A percentile compares a stretch with the other conserved stretches of the same genome.
These are phyloP conservation scores for Chaetomiaceae sp. DNA, from an alignment of 2,329 filamentous ascomycete species.

Conservation along the genomic window DNA sequence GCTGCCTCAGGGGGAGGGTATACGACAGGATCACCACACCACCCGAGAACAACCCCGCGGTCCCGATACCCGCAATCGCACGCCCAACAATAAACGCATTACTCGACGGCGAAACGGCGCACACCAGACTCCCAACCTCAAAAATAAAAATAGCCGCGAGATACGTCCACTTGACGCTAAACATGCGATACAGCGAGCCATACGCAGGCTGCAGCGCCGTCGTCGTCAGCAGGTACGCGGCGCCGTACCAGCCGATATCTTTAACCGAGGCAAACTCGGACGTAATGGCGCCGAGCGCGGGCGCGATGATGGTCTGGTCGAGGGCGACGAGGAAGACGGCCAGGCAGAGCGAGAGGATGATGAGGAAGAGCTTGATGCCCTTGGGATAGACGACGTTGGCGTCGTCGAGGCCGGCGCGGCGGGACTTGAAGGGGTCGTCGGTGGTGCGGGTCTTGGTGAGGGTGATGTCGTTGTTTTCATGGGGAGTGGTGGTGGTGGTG, in stretches of 20 bases:
- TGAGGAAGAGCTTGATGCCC: slow-evolving; percentile 37
- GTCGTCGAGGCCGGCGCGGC: slow-evolving; percentile 6
- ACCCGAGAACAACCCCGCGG: slow-evolving; percentile 48
- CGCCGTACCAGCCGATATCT: slow-evolving; percentile 52
- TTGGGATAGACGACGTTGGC: slow-evolving; percentile 35
- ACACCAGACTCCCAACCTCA: slow-evolving; percentile 34
- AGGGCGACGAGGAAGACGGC: slow-evolving; percentile 47
- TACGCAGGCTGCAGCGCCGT: slow-evolving; percentile 48
- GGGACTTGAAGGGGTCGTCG: slow-evolving; percentile 3
- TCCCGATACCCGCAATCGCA: slow-evolving; percentile 48
- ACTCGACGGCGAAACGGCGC: slow-evolving; percentile 42
- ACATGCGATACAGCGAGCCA: slow-evolving; percentile 47
- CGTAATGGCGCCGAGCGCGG: slow-evolving; percentile 50
- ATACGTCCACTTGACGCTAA: slow-evolving; percentile 45
- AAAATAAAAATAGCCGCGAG: slow-evolving; percentile 35
- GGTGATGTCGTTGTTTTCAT: no score
- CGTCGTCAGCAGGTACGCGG: slow-evolving; percentile 45
- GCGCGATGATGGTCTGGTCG: slow-evolving; percentile 50
- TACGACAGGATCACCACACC: slow-evolving; percentile 45
- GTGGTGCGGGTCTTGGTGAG: background rate
- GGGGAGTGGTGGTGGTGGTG: background rate
- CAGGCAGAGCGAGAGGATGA: slow-evolving; percentile 42
- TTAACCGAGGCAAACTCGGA: slow-evolving; percentile 40
- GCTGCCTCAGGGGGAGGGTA: slow-evolving; percentile 49
- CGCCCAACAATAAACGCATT: slow-evolving; percentile 49